phyloP scores from a whole-genome alignment of 257 asterid genomes.

The Solanum arcanum region DNA sequence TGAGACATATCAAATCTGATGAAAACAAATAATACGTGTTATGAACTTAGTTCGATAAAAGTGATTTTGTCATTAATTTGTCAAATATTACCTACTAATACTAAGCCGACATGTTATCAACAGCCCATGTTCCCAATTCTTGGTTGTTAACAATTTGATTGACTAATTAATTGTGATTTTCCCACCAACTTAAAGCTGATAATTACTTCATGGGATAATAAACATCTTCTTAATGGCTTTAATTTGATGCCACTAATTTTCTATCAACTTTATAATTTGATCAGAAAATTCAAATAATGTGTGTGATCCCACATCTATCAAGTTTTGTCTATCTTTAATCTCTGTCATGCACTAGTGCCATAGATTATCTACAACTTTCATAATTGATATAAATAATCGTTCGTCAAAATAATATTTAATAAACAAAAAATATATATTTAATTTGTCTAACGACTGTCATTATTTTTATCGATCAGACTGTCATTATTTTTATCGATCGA shows the following conservation, averaged over 20 bases:
- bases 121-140: neutral
- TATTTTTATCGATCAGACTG: neutral
- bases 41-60: neutral
- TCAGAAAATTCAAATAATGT: neutral
- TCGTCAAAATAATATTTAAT: neutral
- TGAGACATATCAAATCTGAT: neutral
- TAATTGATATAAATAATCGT: neutral
- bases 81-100: neutral
- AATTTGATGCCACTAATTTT: neutral
- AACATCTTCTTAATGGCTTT: neutral
- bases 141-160: neutral
- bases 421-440: neutral
- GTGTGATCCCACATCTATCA: neutral
- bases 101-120: neutral
- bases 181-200: neutral
- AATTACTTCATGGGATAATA: neutral
- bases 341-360: neutral
- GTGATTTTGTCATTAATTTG: neutral
- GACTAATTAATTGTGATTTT: neutral
- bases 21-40: neutral
- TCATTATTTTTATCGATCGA: neutral
- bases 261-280: neutral
- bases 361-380: neutral
- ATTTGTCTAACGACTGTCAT: neutral
- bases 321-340: neutral